Evolutionary conservation across 1,284 basidiomycete genomes (phyloP), one percentile per base, ranked within the genome.

Genomic region (Termitomyces sp.): DNA sequence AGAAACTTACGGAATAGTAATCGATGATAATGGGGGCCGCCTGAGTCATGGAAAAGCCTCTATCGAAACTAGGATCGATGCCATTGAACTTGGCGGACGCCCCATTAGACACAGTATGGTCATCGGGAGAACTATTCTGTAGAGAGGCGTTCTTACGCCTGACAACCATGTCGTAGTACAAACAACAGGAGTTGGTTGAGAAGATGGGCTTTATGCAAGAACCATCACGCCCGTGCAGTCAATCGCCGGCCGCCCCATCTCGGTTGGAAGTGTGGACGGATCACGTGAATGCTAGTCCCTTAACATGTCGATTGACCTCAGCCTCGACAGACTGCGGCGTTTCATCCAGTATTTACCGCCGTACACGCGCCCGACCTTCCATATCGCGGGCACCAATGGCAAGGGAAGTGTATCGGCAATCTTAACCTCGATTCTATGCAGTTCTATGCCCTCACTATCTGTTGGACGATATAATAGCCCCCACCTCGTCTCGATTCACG

Each of bases 321-420:
- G 86, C 1, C 78, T 97, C 1, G 76, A 85, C 39, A 83, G 92
- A 4, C 85, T 98, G 61, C 67, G 67, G 21, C 69, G 61, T 5
- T 76, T 97, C 2, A 77, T 88, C 50, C 58, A 67, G 4, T 68
- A 77, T 52, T 76, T 98, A 1, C 85, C 84, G 0, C 73, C 79
- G 0, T 86, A 89, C 64, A 81, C 74, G 0, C 82, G 92, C 1
- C 95, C 94, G 0, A 92, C 95, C 1, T 80, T 94, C 38, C 97
- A 99, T 67, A 81, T 99, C 50, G 88, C 94, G 3, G 96, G 97
- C 0, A 99, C 97, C 0, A 99, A 99, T 71, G 96, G 96, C 30
- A 99, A 99, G 71, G 97, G 97, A 28, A 94, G 90, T 57, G 92
- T 95, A 9, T 88, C 92, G 7, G 87, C 89, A 1, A 77, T 95